These are phyloP conservation scores for Agroathelia rolfsii DNA, from an alignment of 1,284 basidiomycete species.

Conservation along the genomic window DNA sequence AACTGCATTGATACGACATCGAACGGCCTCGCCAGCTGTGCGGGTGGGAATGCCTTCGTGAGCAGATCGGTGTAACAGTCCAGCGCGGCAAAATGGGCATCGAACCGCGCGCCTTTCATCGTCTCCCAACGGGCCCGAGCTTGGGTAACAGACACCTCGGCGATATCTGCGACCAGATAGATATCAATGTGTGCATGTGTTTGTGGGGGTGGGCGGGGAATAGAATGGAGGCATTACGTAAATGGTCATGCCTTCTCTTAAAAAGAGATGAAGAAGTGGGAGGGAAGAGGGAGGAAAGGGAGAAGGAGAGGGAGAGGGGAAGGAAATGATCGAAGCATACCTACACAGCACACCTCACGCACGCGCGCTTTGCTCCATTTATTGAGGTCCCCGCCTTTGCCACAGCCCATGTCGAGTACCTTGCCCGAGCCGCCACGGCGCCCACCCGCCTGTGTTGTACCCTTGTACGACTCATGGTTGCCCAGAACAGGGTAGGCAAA, in stretches of 20 bases:
- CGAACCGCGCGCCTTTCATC: slow-evolving; percentile 48
- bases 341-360: slow-evolving; percentile 72
- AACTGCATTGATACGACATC: slow-evolving; percentile 98
- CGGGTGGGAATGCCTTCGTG: slow-evolving; percentile 55
- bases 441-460: slow-evolving; percentile 17
- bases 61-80: slow-evolving; percentile 84
- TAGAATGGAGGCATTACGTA: no score
- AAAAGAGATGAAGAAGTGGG: slow-evolving; percentile 6
- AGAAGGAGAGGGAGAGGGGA: slow-evolving; percentile 1
- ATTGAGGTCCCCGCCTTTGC: slow-evolving; percentile 93
- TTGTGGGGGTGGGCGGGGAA: no score
- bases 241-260: no score
- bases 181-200: slow-evolving; percentile 3
- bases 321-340: slow-evolving; percentile 33
- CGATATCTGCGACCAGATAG: slow-evolving; percentile 65
- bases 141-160: slow-evolving; percentile 84
- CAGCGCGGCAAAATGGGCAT: slow-evolving; percentile 75
- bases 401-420: slow-evolving; percentile 94
- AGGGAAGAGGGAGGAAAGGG: slow-evolving; percentile 1
- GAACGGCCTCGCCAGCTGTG: slow-evolving; percentile 55
- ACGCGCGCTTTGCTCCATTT: slow-evolving; percentile 94
- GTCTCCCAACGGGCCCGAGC: slow-evolving; percentile 60
- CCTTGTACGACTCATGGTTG: slow-evolving; percentile 22
- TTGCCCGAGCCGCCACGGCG: slow-evolving; percentile 43
- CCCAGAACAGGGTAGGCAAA: slow-evolving; percentile 63